Evolutionary conservation across 164 flowering plant genomes (phyloP), one percentile per base, ranked within the genome.

Genomic region (Brasenia schreberi): DNA sequence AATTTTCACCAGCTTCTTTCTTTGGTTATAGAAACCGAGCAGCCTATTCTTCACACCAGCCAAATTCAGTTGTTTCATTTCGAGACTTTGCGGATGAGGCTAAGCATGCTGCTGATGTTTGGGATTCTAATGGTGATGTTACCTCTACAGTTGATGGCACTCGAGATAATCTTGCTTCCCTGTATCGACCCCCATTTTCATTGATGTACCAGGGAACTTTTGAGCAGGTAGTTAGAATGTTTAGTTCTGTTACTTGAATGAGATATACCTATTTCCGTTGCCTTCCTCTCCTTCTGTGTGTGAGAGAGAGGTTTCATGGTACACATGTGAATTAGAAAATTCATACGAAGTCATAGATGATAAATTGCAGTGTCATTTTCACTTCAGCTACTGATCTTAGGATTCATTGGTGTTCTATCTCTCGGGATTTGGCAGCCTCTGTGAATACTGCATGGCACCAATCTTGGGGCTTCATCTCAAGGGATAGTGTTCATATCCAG

Each of bases 21-120:
- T 45, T 67, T 68, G 61, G 23, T 62, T 66, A 12, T 66, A 83
- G 89, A 67, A 70, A 71, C 59, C 19, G 83, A 49, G 79, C 65
- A 66, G 87, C 90, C 66, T 68, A 78, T 75, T 73, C 85, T 56
- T 64, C 79, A n/a, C 78, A 74, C 69, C 91, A 75, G 75, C 66
- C 87, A 17, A 82, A 80, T 75, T 72, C 94, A 42, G 58, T 85
- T 72, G 75, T 88, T 74, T 91, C 97, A 19, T 95, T 95, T 65
- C 96, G 98, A 63, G 88, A 95, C 68, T 95, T 92, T 77, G 69
- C 83, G 42, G 92, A 88, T 72, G 99, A 95, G 81, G 78, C 77
- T 81, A 92, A 77, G 71, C 84, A 70, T 49, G 53, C 12, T 23
- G 84, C 92, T 72, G 90, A 80, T 17, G 80, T 92, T 23, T 92